A percentile compares a stretch with the other conserved stretches of the same genome.
Conservation (phyloP, 352 stramenopile genomes). For the Pythium phragmitis region DNA sequence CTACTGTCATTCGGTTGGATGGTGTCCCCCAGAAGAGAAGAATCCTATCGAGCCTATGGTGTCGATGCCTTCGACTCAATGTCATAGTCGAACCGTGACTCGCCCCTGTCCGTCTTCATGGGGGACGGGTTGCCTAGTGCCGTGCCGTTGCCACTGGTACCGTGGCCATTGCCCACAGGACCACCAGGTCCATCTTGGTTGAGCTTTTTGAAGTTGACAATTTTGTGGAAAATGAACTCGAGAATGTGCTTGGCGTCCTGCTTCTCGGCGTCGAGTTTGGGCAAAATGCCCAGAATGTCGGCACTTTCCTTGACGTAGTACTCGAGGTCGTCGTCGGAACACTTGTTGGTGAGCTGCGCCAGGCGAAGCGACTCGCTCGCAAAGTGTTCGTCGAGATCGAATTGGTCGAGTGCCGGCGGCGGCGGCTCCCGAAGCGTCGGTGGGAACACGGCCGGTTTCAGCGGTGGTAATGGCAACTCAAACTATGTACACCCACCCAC, state of each 20-base stretch:
- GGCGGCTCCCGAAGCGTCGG: conserved; percentile 89
- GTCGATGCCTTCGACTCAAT: conserved; percentile 56
- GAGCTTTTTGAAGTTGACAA: conserved; percentile 94
- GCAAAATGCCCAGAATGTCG: conserved; percentile 89
- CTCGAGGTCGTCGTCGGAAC: conserved; percentile 92
- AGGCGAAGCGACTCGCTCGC: conserved; percentile 90
- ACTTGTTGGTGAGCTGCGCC: conserved; percentile 95
- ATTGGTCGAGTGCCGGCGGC: conserved; percentile 93
- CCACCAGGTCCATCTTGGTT: conserved; percentile 70
- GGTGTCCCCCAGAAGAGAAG: background rate
- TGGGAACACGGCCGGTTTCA: conserved; percentile 94
- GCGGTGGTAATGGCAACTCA: conserved; percentile 91
- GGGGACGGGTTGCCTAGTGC: conserved; percentile 4
- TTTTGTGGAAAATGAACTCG: conserved; percentile 90
- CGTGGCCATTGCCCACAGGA: conserved; percentile 8
- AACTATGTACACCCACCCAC: conserved; percentile 55
- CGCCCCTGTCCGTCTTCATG: conserved; percentile 22
- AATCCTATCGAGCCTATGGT: conserved; percentile 26
- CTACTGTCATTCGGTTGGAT: background rate
- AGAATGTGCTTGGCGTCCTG: conserved; percentile 89
- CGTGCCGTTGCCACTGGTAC: conserved; percentile 2
- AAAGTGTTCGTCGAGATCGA: conserved; percentile 97
- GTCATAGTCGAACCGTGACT: conserved; percentile 43
- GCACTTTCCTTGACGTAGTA: conserved; percentile 94
- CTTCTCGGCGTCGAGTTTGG: conserved; percentile 69